phyloP scores from a whole-genome alignment of 1,284 basidiomycete genomes.

The Entoloma clypeatum region DNA sequence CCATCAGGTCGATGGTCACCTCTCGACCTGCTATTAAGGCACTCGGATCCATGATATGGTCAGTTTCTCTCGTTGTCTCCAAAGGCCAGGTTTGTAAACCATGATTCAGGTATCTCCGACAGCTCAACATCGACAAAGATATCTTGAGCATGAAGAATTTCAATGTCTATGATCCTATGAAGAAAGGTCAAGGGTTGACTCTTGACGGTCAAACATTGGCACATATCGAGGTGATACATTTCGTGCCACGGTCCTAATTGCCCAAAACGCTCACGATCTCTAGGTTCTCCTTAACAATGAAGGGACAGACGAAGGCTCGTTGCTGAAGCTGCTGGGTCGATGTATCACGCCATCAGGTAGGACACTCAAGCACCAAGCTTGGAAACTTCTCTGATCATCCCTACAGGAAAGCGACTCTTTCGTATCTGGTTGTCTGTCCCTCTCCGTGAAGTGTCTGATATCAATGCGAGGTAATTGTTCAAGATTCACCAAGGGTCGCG shows the following conservation, averaged over 20 bases:
- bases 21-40: conserved; percentile 74
- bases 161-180: conserved; percentile 94
- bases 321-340: conserved; percentile 78
- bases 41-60: conserved; percentile 88
- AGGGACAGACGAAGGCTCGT: conserved; percentile 84
- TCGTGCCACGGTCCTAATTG: not conserved
- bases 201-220: conserved; percentile 92
- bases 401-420: conserved; percentile 83
- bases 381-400: conserved; percentile 4
- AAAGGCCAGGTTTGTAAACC: not conserved
- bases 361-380: conserved; percentile 21
- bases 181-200: conserved; percentile 75
- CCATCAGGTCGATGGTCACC: conserved; percentile 69
- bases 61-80: conserved; percentile 15
- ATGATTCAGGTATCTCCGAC: conserved; percentile 70
- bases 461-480: conserved; percentile 72
- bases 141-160: conserved; percentile 93
- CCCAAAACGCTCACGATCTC: conserved; percentile 1
- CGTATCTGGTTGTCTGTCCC: conserved; percentile 93
- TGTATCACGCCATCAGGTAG: conserved; percentile 88
- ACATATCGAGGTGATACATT: conserved; percentile 74
- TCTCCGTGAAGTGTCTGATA: conserved; percentile 72
- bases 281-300: conserved; percentile 90
- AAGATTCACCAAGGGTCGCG: too few species aligned
- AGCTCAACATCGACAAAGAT: conserved; percentile 92